Percentiles rank a stretch among this genome's conserved stretches.
phyloP scores from a whole-genome alignment of 208 protist genomes.

The Acanthamoeba triangularis region DNA sequence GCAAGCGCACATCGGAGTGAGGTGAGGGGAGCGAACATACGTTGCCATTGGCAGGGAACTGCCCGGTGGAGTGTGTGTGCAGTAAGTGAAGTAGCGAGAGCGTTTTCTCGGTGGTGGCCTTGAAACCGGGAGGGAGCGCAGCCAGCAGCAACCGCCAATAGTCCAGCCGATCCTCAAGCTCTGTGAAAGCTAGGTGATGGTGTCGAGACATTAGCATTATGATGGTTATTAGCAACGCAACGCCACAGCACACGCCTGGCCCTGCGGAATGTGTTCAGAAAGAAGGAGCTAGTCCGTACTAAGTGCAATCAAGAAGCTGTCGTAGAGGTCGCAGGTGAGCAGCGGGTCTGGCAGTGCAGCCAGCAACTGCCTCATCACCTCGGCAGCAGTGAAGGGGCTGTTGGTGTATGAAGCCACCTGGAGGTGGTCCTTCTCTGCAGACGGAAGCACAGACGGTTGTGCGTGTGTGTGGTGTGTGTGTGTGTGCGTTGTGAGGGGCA shows the following conservation, averaged over 20 bases:
- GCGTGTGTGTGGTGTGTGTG: neutral
- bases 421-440: constrained; percentile 63
- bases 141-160: constrained; percentile 4
- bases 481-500: too few species aligned
- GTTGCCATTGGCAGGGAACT: constrained; percentile 50
- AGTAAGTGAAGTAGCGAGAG: constrained; percentile 41
- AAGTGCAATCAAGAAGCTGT: constrained; percentile 74
- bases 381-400: constrained; percentile 18
- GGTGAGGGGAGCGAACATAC: neutral
- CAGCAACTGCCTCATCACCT: constrained; percentile 72
- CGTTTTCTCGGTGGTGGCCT: constrained; percentile 13
- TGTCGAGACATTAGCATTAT: neutral
- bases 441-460: neutral
- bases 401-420: constrained; percentile 25
- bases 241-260: neutral
- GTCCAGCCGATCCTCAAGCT: constrained; percentile 56
- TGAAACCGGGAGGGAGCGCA: constrained; percentile 57
- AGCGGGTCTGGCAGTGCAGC: constrained; percentile 71
- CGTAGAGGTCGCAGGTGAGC: constrained; percentile 75
- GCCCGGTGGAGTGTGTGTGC: constrained; percentile 54
- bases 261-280: neutral
- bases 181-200: neutral
- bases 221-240: too few species aligned
- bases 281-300: constrained; percentile 17
- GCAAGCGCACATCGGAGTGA: neutral